phyloP scores from a whole-genome alignment of 2,329 filamentous ascomycete genomes.

The Shiraia sp. region DNA sequence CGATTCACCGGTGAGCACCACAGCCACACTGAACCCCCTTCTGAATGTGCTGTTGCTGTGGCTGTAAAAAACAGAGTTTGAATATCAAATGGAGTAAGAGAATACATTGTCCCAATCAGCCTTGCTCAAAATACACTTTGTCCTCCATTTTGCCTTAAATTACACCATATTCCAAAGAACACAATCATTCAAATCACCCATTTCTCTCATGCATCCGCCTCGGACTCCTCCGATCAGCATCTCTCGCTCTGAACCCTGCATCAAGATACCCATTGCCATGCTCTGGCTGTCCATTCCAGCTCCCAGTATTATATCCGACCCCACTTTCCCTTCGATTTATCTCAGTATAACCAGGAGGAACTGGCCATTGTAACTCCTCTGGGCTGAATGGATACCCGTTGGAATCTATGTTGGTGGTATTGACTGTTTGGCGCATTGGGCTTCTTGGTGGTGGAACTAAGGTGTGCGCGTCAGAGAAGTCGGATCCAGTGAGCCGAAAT shows the following conservation, averaged over 20 bases:
- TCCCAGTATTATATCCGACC: slow-evolving; percentile 8
- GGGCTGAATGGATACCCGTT: slow-evolving; percentile 18
- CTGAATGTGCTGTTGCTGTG: too few species aligned
- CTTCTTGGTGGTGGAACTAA: slow-evolving; percentile 7
- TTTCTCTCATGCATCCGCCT: slow-evolving; percentile 13
- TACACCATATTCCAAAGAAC: too few species aligned
- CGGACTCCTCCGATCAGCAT: slow-evolving; percentile 3
- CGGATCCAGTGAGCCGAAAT: slow-evolving; percentile 5
- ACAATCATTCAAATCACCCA: neutral
- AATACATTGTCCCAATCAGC: too few species aligned
- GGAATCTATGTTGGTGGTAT: slow-evolving; percentile 17
- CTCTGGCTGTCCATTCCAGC: neutral
- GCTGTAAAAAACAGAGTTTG: too few species aligned
- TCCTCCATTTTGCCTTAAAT: too few species aligned
- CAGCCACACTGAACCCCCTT: too few species aligned
- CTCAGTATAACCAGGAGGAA: slow-evolving; percentile 21
- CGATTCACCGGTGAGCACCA: too few species aligned
- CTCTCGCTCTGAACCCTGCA: neutral
- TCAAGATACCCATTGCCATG: neutral
- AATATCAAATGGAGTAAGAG: too few species aligned
- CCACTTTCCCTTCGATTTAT: slow-evolving; percentile 8
- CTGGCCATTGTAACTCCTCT: slow-evolving; percentile 22
- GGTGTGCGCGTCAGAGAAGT: slow-evolving; percentile 4
- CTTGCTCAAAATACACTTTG: too few species aligned
- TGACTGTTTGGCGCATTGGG: slow-evolving; percentile 9